Conservation (phyloP, 345 rosid species). For the Salix viminalis region DNA sequence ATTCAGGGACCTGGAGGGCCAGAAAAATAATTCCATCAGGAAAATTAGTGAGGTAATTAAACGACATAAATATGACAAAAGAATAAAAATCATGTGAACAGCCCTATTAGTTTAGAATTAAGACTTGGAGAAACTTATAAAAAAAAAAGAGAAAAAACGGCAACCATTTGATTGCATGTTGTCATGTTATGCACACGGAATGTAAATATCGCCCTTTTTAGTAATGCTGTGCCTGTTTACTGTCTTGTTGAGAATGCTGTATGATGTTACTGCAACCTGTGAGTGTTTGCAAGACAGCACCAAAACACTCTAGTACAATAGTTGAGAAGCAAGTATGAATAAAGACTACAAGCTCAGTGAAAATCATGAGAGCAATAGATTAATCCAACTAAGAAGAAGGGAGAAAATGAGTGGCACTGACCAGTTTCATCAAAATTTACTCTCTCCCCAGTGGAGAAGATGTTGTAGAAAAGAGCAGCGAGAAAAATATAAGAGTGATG, state of each 20-base stretch:
- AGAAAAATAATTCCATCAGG: too few relatives aligned
- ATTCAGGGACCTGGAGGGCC: background rate
- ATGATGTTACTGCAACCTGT: background rate
- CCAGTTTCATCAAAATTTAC: conserved; percentile 62
- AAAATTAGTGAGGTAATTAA: too few relatives aligned
- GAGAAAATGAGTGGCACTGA: conserved; percentile 15
- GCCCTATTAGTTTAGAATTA: too few relatives aligned
- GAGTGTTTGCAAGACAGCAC: background rate
- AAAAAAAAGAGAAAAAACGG: too few relatives aligned
- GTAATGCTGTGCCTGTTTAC: background rate
- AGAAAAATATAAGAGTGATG: conserved; percentile 65
- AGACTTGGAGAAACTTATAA: too few relatives aligned
- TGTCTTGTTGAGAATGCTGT: background rate
- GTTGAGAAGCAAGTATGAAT: background rate
- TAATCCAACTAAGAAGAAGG: background rate
- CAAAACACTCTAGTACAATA: background rate
- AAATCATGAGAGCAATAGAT: background rate
- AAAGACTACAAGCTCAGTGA: background rate
- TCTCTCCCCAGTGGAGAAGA: conserved; percentile 79
- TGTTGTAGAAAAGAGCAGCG: conserved; percentile 65
- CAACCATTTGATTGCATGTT: background rate
- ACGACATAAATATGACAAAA: too few relatives aligned
- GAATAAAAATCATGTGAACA: too few relatives aligned
- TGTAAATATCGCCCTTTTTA: background rate
- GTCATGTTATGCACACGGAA: background rate